phyloP scores from a whole-genome alignment of 225 moss, liverwort and hornwort species.

The Bryum argenteum region DNA sequence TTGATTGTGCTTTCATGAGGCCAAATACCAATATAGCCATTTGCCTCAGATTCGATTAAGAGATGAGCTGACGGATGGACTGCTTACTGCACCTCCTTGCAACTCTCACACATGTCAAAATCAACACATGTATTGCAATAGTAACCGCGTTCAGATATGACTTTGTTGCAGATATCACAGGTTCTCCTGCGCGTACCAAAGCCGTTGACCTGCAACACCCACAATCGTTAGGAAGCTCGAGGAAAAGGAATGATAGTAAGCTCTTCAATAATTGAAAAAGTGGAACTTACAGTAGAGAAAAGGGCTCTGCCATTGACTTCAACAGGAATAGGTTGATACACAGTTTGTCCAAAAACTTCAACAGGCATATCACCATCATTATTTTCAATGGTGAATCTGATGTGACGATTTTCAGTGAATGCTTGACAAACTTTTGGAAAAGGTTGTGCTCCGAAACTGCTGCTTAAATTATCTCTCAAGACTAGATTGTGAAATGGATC shows the following conservation, averaged over 20 bases:
- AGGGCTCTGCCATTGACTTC: neutral
- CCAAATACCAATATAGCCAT: too few relatives aligned
- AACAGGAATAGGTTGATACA: neutral
- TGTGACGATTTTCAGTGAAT: too few relatives aligned
- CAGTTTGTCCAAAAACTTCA: neutral
- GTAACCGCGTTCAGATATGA: conserved; percentile 21
- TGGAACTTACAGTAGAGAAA: rapidly evolving
- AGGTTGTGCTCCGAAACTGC: neutral
- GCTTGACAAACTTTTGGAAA: too few relatives aligned
- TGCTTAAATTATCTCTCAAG: conserved; percentile 25
- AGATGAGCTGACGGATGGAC: conserved; percentile 24
- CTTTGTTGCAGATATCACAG: neutral
- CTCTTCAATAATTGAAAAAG: too few relatives aligned
- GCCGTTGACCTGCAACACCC: neutral
- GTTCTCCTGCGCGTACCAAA: rapidly evolving
- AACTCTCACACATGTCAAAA: conserved; percentile 25
- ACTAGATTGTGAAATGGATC: neutral
- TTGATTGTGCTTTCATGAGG: too few relatives aligned
- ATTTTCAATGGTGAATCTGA: too few relatives aligned
- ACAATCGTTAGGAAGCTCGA: neutral
- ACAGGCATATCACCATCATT: neutral
- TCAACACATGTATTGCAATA: conserved; percentile 27
- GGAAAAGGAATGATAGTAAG: too few relatives aligned
- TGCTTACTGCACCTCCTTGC: neutral
- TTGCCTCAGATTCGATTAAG: conserved; percentile 18